Evolutionary conservation across 2,329 filamentous ascomycete genomes (phyloP), one percentile per base, ranked within the genome.

Genomic region (Helotiales sp.): DNA sequence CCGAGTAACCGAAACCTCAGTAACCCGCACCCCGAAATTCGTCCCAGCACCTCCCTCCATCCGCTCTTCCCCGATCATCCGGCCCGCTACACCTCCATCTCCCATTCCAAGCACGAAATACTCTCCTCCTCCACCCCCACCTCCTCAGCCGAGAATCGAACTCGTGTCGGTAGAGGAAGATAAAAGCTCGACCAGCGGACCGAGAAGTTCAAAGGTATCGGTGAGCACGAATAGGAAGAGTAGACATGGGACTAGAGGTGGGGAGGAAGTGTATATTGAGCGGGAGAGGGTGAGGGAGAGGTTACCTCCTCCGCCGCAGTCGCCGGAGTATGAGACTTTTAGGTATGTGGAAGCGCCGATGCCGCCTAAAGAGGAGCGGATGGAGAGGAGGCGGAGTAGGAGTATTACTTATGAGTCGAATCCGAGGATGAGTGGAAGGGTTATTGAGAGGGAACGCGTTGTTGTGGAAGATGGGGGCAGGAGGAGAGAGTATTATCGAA

Each of bases 401-500:
- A 65, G 65, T 55, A 63, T 66, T 57, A 63, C 59, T 24, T 63
- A 66, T 61, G 65, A 65, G 59, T 62, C 55, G 17, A 60, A 62
- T 46, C 62, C 65, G 44, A 60, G 63, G 48, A 24, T 33, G 38
- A 58, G 50, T 17, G 62, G 59, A 29, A 19, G 66, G 44, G 10
- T 67, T 9, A 46, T 58, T 4, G 66, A 66, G 58, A 61, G 65
- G 40, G 65, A 66, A 46, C 50, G 65, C 40, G 62, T 67, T 2
- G 60, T 68, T 8, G 50, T 67, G 58, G 63, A 66, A 42, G 65
- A 66, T 64, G 65, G 58, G n/a, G 64, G 62, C 24, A 63, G 66
- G 57, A 66, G 66, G 58, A 65, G 63, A 54, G 66, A 68, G 53
- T 68, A 67, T 57, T 66, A 67, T 62, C 53, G 65, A 6, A 46